Evolutionary conservation across 352 stramenopile genomes (phyloP), one percentile per base, ranked within the genome.

Genomic region (Phytophthora cactorum): DNA sequence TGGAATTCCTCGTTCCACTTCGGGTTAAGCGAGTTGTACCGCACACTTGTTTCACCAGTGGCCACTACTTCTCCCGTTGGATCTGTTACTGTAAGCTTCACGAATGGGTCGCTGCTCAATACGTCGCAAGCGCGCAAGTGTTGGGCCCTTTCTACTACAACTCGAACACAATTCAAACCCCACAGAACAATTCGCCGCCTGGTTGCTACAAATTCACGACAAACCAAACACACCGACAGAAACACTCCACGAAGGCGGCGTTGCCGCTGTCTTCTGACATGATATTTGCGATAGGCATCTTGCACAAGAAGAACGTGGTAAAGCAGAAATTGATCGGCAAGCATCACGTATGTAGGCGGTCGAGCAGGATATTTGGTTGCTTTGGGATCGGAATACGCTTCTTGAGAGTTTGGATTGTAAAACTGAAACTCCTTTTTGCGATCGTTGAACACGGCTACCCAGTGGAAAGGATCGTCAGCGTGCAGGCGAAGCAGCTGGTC

Each of bases 1-100:
- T 66, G 57, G 49, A 93, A 93, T 63, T 90, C 81, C 46, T 93
- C 86, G 62, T 91, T 84, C 86, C 86, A 93, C 34, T 75, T 80
- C 1, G 86, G 86, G 10, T 88, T 86, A 9, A 77, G 68, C 2
- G 82, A 86, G 31, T 82, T 82, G 28, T 71, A 65, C 3, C 76
- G 71, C 22, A 91, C 82, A 28, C 73, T 81, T 5, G 83, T 92
- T 36, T 80, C 61, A 4, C 79, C 81, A 9, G 76, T 79, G 5
- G 63, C 71, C 9, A 86, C 63, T 3, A 86, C 52, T 4, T 75
- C 50, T 27, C 72, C 69, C 1, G 39, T 56, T 2, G 29, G 39
- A 31, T 76, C 68, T 0, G 45, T 41, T 9, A 92, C 57, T 17
- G 75, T 75, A 14, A 81, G 44, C 1, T 75, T 29, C 39, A 90